These are phyloP conservation scores for Hypoxylon sp. DNA, from an alignment of 2,329 filamentous ascomycete species.

Conservation along the genomic window DNA sequence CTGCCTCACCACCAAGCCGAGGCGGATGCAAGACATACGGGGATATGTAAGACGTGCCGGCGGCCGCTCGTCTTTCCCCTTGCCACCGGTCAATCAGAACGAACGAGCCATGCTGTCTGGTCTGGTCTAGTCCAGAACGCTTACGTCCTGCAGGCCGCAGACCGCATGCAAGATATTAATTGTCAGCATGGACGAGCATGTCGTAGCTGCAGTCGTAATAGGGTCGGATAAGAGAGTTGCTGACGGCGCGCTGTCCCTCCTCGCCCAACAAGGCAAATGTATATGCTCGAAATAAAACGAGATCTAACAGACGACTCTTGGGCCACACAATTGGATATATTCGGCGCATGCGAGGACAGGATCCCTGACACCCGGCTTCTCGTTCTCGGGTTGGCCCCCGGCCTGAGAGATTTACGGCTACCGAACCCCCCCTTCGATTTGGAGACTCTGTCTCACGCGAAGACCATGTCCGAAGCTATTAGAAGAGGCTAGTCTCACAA, in stretches of 20 bases:
- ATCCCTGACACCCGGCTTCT: neutral
- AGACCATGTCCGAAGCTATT: neutral
- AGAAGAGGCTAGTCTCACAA: neutral
- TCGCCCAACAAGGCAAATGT: constrained; percentile 7
- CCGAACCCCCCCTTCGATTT: neutral
- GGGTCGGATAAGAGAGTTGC: constrained; percentile 21
- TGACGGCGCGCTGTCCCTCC: constrained; percentile 8
- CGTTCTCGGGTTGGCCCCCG: constrained; percentile 1
- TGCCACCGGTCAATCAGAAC: constrained; percentile 7
- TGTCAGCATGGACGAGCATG: constrained; percentile 17
- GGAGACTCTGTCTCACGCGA: neutral
- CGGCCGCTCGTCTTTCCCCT: neutral
- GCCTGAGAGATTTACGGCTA: constrained; percentile 4
- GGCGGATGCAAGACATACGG: constrained; percentile 14
- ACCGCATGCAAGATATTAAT: constrained; percentile 19
- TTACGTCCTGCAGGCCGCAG: constrained; percentile 8
- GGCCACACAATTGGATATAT: constrained; percentile 7
- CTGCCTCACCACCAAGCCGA: constrained; percentile 5
- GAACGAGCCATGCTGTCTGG: neutral
- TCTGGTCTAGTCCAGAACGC: constrained; percentile 15
- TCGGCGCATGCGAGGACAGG: neutral
- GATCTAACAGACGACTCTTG: constrained; percentile 13
- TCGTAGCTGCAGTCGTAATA: constrained; percentile 22
- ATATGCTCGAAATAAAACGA: constrained; percentile 6
- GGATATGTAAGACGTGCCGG: neutral